A percentile compares a stretch with the other conserved stretches of the same genome.
phyloP scores from a whole-genome alignment of 805 yeast genomes.

The Ogataea saltuana region DNA sequence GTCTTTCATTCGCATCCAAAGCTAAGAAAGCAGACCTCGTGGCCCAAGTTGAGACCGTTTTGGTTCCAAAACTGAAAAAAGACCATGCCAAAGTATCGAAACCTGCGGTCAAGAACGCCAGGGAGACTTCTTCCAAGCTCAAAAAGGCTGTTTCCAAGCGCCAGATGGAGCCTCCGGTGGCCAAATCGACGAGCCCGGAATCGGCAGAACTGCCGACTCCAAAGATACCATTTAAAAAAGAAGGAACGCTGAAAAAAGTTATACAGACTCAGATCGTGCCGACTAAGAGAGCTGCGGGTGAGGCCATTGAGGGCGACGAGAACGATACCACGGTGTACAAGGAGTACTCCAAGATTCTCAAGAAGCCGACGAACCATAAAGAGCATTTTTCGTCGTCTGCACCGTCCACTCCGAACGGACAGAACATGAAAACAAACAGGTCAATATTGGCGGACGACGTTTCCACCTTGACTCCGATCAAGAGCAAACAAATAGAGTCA shows the following conservation, averaged over 20 bases:
- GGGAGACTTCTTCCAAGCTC: not conserved
- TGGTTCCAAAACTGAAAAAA: not conserved
- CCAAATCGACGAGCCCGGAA: not conserved
- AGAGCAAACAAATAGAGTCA: not conserved
- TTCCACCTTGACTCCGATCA: not conserved
- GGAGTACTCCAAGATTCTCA: slow-evolving; percentile 25
- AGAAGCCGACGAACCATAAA: slow-evolving; percentile 27
- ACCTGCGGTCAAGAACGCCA: not conserved
- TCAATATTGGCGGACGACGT: slow-evolving; percentile 3
- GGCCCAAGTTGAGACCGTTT: slow-evolving; percentile 5
- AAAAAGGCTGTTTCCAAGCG: slow-evolving; percentile 3
- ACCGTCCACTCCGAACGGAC: slow-evolving; percentile 14
- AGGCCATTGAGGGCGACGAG: slow-evolving; percentile 10
- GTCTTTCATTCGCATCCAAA: slow-evolving; percentile 51
- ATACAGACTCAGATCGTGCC: slow-evolving; percentile 19
- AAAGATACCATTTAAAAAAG: not conserved
- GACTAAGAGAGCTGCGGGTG: slow-evolving; percentile 17
- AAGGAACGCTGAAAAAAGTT: slow-evolving; percentile 14
- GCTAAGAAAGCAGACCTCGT: slow-evolving; percentile 68
- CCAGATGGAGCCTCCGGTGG: not conserved
- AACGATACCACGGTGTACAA: slow-evolving; percentile 24
- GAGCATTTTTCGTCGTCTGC: slow-evolving; percentile 28
- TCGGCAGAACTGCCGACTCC: not conserved
- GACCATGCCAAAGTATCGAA: not conserved
- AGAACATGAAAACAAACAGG: slow-evolving; percentile 1